Evolutionary conservation across 108 stramenopile genomes (phyloP), one percentile per base, ranked within the genome.

Genomic region (Skeletonema grethae): DNA sequence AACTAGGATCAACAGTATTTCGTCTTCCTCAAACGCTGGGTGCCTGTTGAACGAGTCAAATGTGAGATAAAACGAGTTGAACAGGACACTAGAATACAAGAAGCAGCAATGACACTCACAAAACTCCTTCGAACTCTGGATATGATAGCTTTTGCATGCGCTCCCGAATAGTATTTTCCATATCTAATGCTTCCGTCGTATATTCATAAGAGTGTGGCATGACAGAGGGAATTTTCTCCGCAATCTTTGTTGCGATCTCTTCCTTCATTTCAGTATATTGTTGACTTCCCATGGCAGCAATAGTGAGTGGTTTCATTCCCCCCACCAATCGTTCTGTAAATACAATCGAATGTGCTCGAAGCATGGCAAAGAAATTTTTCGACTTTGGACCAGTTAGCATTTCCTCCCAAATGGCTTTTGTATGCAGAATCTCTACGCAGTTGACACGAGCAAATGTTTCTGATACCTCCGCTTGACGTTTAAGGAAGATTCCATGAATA

Each of bases 11-110:
- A 97, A 84, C 59, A 93, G 87, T 32, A 88, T 87, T 86, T 97
- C 97, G 70, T 97, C 97, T 70, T 95, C 94, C 79, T 97, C 89
- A 77, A 97, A 97, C 35, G 95, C 94, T 13, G 97, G 96, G 63
- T 97, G 97, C 11, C 38, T 39, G 38, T 39, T 10, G 11, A 12
- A 28, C 38, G 11, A 12, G 38, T 39, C 38, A 39, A 39, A 10
- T 39, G 38, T 39, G 38, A 39, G 38, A 39, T 13, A 2, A 39
- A 39, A 12, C 38, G 11, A 39, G 38, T 39, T 39, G 12, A 39
- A 39, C 8, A 12, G 8, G 38, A 39, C 10, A 39, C 0, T 12
- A 11, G 12, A 39, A 39, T 2, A 39, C 0, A 39, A 39, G 38
- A 12, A 73, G 32, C 25, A 28, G 32, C 32, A 9, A 13, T 16